Percentiles rank a stretch among this genome's conserved stretches.
phyloP scores from a whole-genome alignment of 176 grass and related monocot genomes.

The Paspalum notatum region DNA sequence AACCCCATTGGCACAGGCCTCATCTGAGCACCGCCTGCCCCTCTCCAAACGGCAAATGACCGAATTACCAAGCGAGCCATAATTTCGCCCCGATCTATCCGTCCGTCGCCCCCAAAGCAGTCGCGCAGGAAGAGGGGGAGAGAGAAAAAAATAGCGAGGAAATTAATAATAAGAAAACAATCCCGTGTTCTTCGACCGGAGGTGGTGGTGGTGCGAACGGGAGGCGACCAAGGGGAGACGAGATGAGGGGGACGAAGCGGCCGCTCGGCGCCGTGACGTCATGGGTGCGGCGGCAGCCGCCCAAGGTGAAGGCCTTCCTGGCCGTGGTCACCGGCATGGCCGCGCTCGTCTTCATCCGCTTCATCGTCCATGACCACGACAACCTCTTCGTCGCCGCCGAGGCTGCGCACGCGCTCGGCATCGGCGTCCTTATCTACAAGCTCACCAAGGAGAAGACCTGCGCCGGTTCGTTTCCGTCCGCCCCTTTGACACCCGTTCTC shows the following conservation, averaged over 20 bases:
- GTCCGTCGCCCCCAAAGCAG: conserved; percentile 19
- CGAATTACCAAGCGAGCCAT: conserved; percentile 25
- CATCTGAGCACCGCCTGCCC: conserved; percentile 14
- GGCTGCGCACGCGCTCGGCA: conserved; percentile 91
- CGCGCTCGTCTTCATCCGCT: conserved; percentile 90
- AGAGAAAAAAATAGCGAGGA: background rate
- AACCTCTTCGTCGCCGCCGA: conserved; percentile 94
- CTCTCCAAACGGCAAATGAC: conserved; percentile 2
- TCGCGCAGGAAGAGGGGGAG: conserved; percentile 10
- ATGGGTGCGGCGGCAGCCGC: conserved; percentile 89
- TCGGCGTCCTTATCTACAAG: conserved; percentile 93
- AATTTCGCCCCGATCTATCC: conserved; percentile 20
- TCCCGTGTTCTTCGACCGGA: conserved; percentile 49
- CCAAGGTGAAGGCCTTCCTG: conserved; percentile 98
- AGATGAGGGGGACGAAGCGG: conserved; percentile 67
- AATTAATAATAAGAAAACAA: background rate
- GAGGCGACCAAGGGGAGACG: conserved; percentile 24
- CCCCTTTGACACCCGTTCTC: background rate
- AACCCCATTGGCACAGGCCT: background rate
- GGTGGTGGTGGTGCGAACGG: conserved; percentile 26
- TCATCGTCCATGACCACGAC: conserved; percentile 99
- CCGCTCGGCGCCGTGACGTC: conserved; percentile 64
- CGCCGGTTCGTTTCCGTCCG: conserved; percentile 62
- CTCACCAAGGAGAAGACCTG: conserved; percentile 98
- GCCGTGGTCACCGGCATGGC: conserved; percentile 92